Percentiles rank a stretch among this genome's conserved stretches.
Evolutionary conservation across 2,329 filamentous ascomycete genomes (phyloP).

Genomic region (Atkinsonella texensis): DNA sequence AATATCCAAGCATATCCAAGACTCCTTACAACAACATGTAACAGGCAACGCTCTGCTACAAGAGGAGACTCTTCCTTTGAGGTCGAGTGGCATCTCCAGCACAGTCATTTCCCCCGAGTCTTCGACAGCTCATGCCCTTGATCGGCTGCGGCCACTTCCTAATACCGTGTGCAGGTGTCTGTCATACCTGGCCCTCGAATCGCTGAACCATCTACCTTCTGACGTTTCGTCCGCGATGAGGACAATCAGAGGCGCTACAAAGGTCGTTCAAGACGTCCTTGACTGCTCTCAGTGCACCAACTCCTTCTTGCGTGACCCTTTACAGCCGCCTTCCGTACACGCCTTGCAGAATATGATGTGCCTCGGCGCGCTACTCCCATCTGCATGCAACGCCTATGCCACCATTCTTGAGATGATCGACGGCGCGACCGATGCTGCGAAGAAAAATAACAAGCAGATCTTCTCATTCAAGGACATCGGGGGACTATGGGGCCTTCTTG

Average conservation of each 20-base stretch:
- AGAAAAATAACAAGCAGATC: constrained; percentile 27
- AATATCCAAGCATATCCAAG: constrained; percentile 18
- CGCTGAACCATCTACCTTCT: constrained; percentile 33
- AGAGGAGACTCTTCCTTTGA: constrained; percentile 11
- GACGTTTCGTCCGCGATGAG: constrained; percentile 34
- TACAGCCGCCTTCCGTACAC: constrained; percentile 30
- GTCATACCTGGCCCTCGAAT: constrained; percentile 37
- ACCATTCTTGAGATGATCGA: constrained; percentile 43
- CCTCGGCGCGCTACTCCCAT: constrained; percentile 43
- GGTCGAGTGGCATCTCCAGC: constrained; percentile 13
- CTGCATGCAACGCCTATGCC: constrained; percentile 45
- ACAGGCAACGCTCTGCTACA: constrained; percentile 11
- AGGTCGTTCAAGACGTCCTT: constrained; percentile 37
- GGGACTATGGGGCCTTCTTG: constrained; percentile 32
- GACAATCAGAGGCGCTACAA: constrained; percentile 34
- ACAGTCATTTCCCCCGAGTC: constrained; percentile 9
- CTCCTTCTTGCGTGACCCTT: constrained; percentile 21
- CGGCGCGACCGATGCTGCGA: constrained; percentile 33
- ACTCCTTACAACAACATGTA: constrained; percentile 16
- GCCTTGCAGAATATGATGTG: constrained; percentile 48
- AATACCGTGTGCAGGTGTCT: constrained; percentile 33
- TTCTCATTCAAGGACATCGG: constrained; percentile 37
- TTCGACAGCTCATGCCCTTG: background rate
- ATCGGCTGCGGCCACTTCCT: constrained; percentile 14
- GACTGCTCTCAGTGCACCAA: constrained; percentile 38